Evolutionary conservation across 2,329 filamentous ascomycete genomes (phyloP), one percentile per base, ranked within the genome.

Genomic region (Nannizziopsis barbatae): DNA sequence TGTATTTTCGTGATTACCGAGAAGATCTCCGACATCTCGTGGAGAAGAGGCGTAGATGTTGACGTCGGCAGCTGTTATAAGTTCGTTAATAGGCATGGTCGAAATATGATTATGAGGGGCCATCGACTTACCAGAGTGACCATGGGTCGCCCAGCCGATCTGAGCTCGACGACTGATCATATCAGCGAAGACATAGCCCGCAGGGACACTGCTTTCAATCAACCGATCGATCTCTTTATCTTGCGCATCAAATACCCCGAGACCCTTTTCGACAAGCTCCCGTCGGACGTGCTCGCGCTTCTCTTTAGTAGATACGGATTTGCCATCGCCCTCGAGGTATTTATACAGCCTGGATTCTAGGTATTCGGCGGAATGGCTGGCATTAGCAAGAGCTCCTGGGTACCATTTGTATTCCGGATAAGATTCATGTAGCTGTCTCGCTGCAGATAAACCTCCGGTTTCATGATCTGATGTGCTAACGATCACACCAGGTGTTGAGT

Each of bases 401-500:
- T 86, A 84, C 92, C 92, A 98, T 46, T 75, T 68, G 62, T 85
- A 85, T 35, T 80, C 70, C 1, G 82, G 80, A 57, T 86, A 86
- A 17, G 71, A 63, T 36, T 73, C 57, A 58, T 79, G 70, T 30
- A 80, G 69, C 65, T 86, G 92, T 57, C 86, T 76, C 20, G 89
- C 90, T 14, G 83, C 79, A 2, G 87, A 76, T 2, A 98, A 74
- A 38, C 92, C 92, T 22, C 92, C 92, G 0, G 92, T 98, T 65
- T 98, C 92, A 64, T 98, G 92, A 66, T 98, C 92, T 50, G 86
- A 94, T 2, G 92, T 98, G 51, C 81, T 81, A 37, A 98, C 84
- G 57, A 98, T 75, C 8, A 95, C 76, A 20, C 84, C 86, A 22
- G 68, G 68, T 0, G 89, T 81, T 0, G 79, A 80, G 57, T 81